These are phyloP conservation scores for Acer saccharum DNA, from an alignment of 345 rosid species.

Conservation along the genomic window DNA sequence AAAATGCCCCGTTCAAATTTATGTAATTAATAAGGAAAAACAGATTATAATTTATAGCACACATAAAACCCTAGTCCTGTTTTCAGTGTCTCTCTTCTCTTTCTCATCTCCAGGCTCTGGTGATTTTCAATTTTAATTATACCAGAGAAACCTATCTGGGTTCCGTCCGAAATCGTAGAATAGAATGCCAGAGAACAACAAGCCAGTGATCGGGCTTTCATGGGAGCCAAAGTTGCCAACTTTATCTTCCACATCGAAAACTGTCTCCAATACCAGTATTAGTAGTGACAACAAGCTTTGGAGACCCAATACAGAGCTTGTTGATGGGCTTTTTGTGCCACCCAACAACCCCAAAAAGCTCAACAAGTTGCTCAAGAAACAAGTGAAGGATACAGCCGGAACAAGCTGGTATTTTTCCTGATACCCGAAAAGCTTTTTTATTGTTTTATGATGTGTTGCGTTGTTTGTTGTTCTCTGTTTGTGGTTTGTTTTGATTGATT, in stretches of 20 bases:
- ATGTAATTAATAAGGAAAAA: background rate
- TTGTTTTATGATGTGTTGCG: background rate
- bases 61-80: background rate
- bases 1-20: background rate
- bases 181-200: constrained; percentile 46
- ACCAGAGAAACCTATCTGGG: background rate
- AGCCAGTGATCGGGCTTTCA: constrained; percentile 71
- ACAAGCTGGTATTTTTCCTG: constrained; percentile 51
- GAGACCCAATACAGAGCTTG: constrained; percentile 59
- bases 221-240: constrained; percentile 82
- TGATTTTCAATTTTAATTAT: background rate
- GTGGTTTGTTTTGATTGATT: background rate
- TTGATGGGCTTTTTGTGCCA: constrained; percentile 81
- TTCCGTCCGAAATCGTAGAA: background rate
- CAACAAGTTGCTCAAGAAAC: constrained; percentile 65
- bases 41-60: background rate
- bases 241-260: constrained; percentile 17
- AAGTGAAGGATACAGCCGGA: constrained; percentile 73
- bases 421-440: background rate
- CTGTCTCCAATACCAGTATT: background rate
- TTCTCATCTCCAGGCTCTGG: too few relatives aligned
- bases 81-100: too few relatives aligned
- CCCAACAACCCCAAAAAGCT: constrained; percentile 71
- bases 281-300: constrained; percentile 43
- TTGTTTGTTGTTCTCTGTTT: background rate